Evolutionary conservation across 1,284 basidiomycete genomes (phyloP).

Genomic region (Schizophyllum commune): DNA sequence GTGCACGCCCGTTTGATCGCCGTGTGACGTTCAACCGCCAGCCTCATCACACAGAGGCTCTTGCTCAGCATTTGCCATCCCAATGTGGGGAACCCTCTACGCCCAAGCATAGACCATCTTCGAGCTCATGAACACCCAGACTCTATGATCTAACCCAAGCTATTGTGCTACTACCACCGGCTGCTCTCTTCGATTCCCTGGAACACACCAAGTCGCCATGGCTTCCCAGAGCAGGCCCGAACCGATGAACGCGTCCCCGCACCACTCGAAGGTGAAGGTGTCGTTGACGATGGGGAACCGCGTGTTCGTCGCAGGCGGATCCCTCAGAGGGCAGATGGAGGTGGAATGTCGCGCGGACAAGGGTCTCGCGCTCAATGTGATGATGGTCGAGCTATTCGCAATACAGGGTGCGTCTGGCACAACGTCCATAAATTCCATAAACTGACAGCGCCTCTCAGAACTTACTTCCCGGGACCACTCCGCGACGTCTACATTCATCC

Average conservation of each 20-base stretch:
- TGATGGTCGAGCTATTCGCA: conserved; percentile 69
- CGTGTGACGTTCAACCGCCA: not conserved
- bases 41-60: not conserved
- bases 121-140: not conserved
- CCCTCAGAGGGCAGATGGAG: conserved; percentile 66
- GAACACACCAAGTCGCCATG: conserved; percentile 3
- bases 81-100: not conserved
- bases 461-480: conserved; percentile 68
- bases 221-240: conserved; percentile 29
- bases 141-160: not conserved
- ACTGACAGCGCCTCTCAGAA: conserved; percentile 33
- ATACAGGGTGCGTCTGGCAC: conserved; percentile 50
- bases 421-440: not conserved
- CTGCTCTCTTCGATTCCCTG: not conserved
- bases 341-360: conserved; percentile 68
- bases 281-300: conserved; percentile 48
- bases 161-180: not conserved
- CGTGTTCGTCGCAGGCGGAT: conserved; percentile 53
- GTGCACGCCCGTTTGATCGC: not conserved
- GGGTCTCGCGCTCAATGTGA: conserved; percentile 60
- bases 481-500: conserved; percentile 67
- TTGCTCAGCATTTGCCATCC: not conserved
- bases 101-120: not conserved
- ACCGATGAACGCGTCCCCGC: conserved; percentile 70
- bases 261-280: conserved; percentile 69